Evolutionary conservation across 352 stramenopile species (phyloP).

Genomic region (Saprolegnia parasitica): DNA sequence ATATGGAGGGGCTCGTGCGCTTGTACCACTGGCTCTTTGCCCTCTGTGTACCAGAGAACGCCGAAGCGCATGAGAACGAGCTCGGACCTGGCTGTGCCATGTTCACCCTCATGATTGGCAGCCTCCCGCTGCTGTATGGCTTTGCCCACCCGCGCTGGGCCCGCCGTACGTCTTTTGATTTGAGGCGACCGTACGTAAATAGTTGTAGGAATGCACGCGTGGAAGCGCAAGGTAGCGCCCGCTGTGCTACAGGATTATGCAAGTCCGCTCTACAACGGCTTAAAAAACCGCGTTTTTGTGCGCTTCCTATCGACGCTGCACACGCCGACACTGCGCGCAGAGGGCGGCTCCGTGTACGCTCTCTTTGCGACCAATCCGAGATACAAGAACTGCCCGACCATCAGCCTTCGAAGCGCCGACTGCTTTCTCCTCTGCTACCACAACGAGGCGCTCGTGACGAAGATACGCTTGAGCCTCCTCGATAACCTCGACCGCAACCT

Average conservation of each 20-base stretch:
- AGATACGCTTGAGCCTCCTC: not conserved
- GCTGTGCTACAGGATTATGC: not conserved
- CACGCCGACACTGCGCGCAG: too few species aligned
- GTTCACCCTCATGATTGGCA: not conserved
- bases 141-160: not conserved
- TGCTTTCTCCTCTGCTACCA: not conserved
- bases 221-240: not conserved
- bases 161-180: too few species aligned
- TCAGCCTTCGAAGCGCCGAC: not conserved
- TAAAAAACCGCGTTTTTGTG: not conserved
- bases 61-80: not conserved
- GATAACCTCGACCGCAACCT: not conserved
- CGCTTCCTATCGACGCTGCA: not conserved
- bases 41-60: not conserved
- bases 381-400: not conserved
- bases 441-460: not conserved
- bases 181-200: too few species aligned
- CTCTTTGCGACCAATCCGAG: not conserved
- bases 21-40: not conserved
- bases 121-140: not conserved
- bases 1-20: not conserved
- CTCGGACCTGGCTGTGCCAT: not conserved
- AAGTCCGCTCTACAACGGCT: not conserved
- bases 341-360: not conserved
- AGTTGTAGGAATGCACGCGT: too few species aligned